Conservation (phyloP, 371 early-diverging fungal species). For the Mucor sp. region DNA sequence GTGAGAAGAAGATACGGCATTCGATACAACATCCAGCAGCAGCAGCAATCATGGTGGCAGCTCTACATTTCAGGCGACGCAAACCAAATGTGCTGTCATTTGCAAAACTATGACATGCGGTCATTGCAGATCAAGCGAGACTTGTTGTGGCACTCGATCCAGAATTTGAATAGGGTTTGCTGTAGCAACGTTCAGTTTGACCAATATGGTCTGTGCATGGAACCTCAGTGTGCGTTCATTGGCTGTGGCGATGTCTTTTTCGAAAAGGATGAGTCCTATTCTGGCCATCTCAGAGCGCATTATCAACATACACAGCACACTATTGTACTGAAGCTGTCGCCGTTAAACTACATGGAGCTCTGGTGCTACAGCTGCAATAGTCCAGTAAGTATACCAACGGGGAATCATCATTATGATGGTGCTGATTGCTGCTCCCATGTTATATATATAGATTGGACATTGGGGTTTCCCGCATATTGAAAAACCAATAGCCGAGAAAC, state of each 20-base stretch:
- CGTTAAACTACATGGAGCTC: slow-evolving; percentile 14
- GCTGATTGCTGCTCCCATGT: too few relatives aligned
- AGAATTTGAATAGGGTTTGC: not conserved
- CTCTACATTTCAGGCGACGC: slow-evolving; percentile 9
- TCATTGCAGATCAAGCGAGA: not conserved
- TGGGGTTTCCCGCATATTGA: slow-evolving; percentile 1
- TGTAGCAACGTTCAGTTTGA: not conserved
- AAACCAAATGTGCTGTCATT: slow-evolving; percentile 6
- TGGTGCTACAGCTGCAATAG: slow-evolving; percentile 12
- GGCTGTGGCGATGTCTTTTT: slow-evolving; percentile 14
- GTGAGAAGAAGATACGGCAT: slow-evolving; percentile 5
- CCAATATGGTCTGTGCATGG: slow-evolving; percentile 14
- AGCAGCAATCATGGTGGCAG: slow-evolving; percentile 11
- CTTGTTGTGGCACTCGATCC: slow-evolving; percentile 5
- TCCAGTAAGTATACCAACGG: not conserved
- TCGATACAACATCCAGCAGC: not conserved
- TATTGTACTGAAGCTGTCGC: slow-evolving; percentile 11
- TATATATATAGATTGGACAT: slow-evolving; percentile 1
- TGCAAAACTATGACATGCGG: not conserved
- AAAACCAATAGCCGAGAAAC: slow-evolving; percentile 7
- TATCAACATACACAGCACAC: not conserved
- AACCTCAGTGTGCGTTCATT: slow-evolving; percentile 5
- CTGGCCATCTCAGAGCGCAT: not conserved
- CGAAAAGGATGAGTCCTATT: not conserved
- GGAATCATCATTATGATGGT: too few relatives aligned